These are phyloP conservation scores for Sphagnum fallax DNA, from an alignment of 228 moss, liverwort and hornwort genomes.

Conservation along the genomic window DNA sequence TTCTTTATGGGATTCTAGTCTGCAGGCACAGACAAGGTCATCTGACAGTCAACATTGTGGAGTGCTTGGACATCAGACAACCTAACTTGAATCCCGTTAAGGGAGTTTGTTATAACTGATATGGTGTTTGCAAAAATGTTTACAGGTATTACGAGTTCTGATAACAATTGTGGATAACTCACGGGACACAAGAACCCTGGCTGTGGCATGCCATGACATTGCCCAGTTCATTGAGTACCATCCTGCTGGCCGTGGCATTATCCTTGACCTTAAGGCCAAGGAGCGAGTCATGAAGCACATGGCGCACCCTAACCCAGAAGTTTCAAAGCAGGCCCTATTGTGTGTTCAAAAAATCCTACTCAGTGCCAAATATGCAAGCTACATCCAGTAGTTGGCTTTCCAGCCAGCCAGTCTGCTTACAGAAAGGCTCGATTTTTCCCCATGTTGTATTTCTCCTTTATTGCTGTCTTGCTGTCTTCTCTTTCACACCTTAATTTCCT, in stretches of 20 bases:
- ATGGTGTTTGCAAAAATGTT: too few relatives aligned
- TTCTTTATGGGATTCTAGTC: too few relatives aligned
- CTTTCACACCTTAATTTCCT: too few relatives aligned
- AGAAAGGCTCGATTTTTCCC: too few relatives aligned
- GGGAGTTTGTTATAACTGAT: too few relatives aligned
- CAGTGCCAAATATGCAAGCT: constrained; percentile 92
- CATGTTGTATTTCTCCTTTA: too few relatives aligned
- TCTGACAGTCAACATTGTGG: too few relatives aligned
- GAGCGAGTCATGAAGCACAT: constrained; percentile 81
- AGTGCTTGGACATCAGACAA: too few relatives aligned
- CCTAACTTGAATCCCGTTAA: too few relatives aligned
- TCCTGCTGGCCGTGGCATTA: constrained; percentile 74
- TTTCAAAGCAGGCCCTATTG: constrained; percentile 83
- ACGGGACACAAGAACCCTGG: constrained; percentile 62
- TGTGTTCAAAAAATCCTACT: constrained; percentile 95
- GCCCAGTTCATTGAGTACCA: constrained; percentile 85
- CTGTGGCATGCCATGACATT: constrained; percentile 87
- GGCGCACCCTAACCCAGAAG: constrained; percentile 56
- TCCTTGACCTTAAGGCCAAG: constrained; percentile 81
- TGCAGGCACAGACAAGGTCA: too few relatives aligned
- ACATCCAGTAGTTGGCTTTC: constrained; percentile 51
- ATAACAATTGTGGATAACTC: constrained; percentile 74
- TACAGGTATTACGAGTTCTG: constrained; percentile 79
- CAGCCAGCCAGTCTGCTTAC: too few relatives aligned
- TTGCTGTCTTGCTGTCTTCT: too few relatives aligned